Evolutionary conservation across 2,329 filamentous ascomycete genomes (phyloP).

Genomic region (Conoideocrella luteorostrata): DNA sequence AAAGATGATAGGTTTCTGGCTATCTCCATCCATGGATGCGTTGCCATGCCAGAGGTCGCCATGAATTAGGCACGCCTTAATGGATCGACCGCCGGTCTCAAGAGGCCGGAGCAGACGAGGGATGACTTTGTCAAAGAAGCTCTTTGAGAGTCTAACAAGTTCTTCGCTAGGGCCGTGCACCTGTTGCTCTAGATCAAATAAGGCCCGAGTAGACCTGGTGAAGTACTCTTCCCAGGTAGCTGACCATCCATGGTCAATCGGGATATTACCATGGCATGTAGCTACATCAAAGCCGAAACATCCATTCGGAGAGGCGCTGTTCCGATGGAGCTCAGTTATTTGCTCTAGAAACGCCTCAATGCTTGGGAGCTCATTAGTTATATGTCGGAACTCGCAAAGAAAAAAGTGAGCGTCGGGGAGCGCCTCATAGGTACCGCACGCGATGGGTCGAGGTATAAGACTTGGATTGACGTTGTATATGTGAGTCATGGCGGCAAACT

Average conservation of each 20-base stretch:
- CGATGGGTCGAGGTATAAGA: slow-evolving; percentile 2
- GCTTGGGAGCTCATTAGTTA: slow-evolving; percentile 3
- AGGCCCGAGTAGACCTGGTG: slow-evolving; percentile 1
- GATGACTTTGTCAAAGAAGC: slow-evolving; percentile 20
- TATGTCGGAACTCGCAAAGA: slow-evolving; percentile 8
- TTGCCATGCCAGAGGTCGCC: slow-evolving; percentile 29
- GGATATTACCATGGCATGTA: slow-evolving; percentile 23
- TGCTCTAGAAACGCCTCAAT: not conserved
- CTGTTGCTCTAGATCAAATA: slow-evolving; percentile 4
- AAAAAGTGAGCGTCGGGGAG: slow-evolving; percentile 3
- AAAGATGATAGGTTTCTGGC: slow-evolving; percentile 22
- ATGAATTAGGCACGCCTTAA: slow-evolving; percentile 25
- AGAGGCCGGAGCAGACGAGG: slow-evolving; percentile 23
- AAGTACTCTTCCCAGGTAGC: slow-evolving; percentile 30
- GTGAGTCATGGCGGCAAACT: slow-evolving; percentile 5
- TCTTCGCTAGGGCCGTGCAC: slow-evolving; percentile 9
- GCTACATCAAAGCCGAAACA: slow-evolving; percentile 25
- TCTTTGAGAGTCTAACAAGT: slow-evolving; percentile 11
- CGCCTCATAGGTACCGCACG: slow-evolving; percentile 1
- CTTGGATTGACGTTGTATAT: not conserved
- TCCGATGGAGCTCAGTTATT: not conserved
- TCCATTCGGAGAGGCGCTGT: not conserved
- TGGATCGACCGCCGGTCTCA: slow-evolving; percentile 18
- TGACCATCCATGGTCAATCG: slow-evolving; percentile 22
- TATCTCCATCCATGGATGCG: slow-evolving; percentile 19